Percentiles rank a stretch among this genome's conserved stretches.
Conservation (phyloP, 2,329 filamentous ascomycete genomes). For the Aschersonia sp. region DNA sequence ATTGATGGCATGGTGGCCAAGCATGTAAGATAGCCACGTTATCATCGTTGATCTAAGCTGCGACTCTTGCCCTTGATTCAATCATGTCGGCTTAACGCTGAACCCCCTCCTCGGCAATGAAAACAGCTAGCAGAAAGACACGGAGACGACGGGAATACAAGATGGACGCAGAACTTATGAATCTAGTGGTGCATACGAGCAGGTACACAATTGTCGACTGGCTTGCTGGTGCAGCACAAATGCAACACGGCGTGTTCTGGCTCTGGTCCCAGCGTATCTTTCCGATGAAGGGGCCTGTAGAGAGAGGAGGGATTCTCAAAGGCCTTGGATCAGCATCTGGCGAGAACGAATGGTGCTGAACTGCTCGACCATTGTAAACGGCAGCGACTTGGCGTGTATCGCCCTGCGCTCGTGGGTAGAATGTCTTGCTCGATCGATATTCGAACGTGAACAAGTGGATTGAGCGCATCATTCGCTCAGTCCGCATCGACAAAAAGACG, state of each 20-base stretch:
- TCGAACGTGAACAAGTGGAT: neutral
- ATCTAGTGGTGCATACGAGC: neutral
- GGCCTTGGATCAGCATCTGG: neutral
- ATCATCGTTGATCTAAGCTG: neutral
- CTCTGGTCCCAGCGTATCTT: neutral
- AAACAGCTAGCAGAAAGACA: neutral
- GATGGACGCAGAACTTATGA: neutral
- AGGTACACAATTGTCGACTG: neutral
- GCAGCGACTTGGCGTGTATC: neutral
- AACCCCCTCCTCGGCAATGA: neutral
- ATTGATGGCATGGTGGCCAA: too few species aligned
- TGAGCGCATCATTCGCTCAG: neutral
- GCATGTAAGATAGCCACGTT: neutral
- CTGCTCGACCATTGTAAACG: neutral
- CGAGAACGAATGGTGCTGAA: neutral
- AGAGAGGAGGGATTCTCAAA: neutral
- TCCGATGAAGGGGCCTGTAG: neutral
- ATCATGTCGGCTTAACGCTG: neutral
- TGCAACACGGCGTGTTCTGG: neutral
- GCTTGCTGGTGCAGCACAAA: neutral
- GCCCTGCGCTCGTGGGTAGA: neutral
- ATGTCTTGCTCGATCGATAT: neutral
- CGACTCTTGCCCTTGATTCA: neutral
- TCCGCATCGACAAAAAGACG: too few species aligned
- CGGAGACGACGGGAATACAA: neutral